Evolutionary conservation across 371 early-diverging fungal genomes (phyloP), one percentile per base, ranked within the genome.

Genomic region (Gilbertella persicaria): DNA sequence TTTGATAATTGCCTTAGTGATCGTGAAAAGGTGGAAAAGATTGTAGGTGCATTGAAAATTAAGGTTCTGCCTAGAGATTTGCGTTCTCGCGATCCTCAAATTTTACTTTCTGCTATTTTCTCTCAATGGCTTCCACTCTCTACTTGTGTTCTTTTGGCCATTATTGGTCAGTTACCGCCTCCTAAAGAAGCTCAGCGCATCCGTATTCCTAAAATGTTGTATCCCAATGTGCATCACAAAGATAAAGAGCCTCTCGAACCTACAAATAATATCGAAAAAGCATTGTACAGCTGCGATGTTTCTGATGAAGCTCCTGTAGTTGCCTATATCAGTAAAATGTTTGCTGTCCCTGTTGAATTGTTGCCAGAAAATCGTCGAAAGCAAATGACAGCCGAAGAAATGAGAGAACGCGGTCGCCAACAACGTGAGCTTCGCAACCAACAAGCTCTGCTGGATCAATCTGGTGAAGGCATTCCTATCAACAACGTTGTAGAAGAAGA

Each of bases 281-380:
- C 86, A 2, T 60, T 91, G 38, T 82, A 78, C 46, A 60, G 29
- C 13, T 91, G 91, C 63, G 80, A 82, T 35, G 49, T 73, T 0
- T 66, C 69, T 1, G 67, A 63, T 3, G 67, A 82, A 0, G 76
- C 73, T 6, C 88, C 90, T 6, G 75, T 82, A 7, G 87, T 96
- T 6, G 95, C 89, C 0, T 96, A 90, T 68, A 86, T 99, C 5
- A 88, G 91, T 62, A 99, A 99, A 59, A 92, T 98, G 84, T 88
- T 97, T 62, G 84, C 90, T 21, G 87, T 97, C 0, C 88, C 94
- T 8, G 63, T 76, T 3, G 78, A 83, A 12, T 63, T 80, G 14
- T 67, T 97, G 24, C 94, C 96, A 0, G 84, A 91, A 58, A 74
- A 88, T 55, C 69, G 82, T 37, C 80, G 88, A 44, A 81, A 71